These are phyloP conservation scores for Amylostereum areolatum DNA, from an alignment of 1,284 basidiomycete genomes.

Conservation along the genomic window DNA sequence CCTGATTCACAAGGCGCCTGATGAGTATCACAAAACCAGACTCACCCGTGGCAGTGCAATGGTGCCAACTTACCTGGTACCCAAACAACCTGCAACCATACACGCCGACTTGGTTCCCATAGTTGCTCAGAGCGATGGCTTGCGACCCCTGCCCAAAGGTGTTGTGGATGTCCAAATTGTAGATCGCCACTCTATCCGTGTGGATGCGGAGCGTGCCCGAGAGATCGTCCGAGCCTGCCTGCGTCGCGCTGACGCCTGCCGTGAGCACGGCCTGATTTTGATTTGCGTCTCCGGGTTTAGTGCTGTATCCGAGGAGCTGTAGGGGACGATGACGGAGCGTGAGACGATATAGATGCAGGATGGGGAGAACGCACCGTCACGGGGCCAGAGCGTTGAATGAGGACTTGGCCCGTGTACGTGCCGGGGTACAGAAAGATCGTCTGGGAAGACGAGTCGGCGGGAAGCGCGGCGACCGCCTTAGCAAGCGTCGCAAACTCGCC, in stretches of 20 bases:
- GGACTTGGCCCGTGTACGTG: slow-evolving; percentile 47
- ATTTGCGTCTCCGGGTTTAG: slow-evolving; percentile 26
- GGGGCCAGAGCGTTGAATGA: slow-evolving; percentile 34
- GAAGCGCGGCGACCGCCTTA: slow-evolving; percentile 37
- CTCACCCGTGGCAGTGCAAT: too few relatives aligned
- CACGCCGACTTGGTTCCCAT: slow-evolving; percentile 39
- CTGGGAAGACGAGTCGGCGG: slow-evolving; percentile 34
- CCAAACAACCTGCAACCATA: not conserved
- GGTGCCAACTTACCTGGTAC: too few relatives aligned
- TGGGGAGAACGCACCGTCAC: slow-evolving; percentile 19
- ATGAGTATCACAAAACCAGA: too few relatives aligned
- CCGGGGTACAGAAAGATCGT: slow-evolving; percentile 51
- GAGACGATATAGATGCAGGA: slow-evolving; percentile 3
- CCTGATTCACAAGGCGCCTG: slow-evolving; percentile 9
- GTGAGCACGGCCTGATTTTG: slow-evolving; percentile 38
- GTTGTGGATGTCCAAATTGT: slow-evolving; percentile 52
- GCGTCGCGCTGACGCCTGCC: slow-evolving; percentile 32
- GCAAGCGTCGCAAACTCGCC: slow-evolving; percentile 39
- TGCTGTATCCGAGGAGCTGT: slow-evolving; percentile 44
- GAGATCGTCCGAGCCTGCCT: slow-evolving; percentile 46
- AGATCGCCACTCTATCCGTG: slow-evolving; percentile 45
- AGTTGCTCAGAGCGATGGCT: slow-evolving; percentile 49
- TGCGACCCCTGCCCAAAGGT: slow-evolving; percentile 43
- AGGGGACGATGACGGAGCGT: not conserved
- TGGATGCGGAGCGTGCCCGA: slow-evolving; percentile 50